Base-by-base conservation (phyloP, 139 green algal genomes). In the Zygnema circumcarinatum region DNA sequence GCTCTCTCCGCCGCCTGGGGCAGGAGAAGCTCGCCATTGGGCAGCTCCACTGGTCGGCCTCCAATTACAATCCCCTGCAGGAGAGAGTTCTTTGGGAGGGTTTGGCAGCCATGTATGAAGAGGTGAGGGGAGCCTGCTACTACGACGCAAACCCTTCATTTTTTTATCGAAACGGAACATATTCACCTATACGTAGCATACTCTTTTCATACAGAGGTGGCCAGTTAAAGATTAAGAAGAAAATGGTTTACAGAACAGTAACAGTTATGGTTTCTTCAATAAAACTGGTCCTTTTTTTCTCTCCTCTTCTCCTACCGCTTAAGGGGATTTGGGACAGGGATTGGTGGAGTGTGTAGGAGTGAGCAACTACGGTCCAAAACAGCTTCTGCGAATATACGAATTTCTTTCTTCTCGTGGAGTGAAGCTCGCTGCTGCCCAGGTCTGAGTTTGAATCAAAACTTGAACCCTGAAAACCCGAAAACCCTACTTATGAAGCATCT, bases 371-470 rank as follows among this genome's bases (percentile, higher is more conserved):
- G 92, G 88, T 1, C 91, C 91, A 1, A 90, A 92, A 84, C 86
- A 92, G 76, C 81, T 93, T 21, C 11, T 54, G 56, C 89, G 81
- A 32, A 88, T 97, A 1, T 81, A 94, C 53, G 85, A 56, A 0
- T 94, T 96, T 52, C 92, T 98, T 39, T 78, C 76, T 0, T 87
- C 92, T 67, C 53, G 94, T 0, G 96, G 93, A 1, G 94, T 99
- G 32, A 95, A 94, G 1, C 92, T 99, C 42, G 95, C 93, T 0
- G 94, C 94, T 31, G 93, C 93, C 32, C 96, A 98, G 69, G 81
- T 87, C n/a, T n/a, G n/a, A n/a, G n/a, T n/a, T n/a, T n/a, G n/a
- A n/a, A n/a, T n/a, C n/a, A n/a, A n/a, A n/a, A 54, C 33, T 0
- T 53, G 11, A 0, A 76, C 0, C 2, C 68, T 36, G 20, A 35